phyloP scores from a whole-genome alignment of 2,329 filamentous ascomycete species.

The Ophiostoma pallidulum region DNA sequence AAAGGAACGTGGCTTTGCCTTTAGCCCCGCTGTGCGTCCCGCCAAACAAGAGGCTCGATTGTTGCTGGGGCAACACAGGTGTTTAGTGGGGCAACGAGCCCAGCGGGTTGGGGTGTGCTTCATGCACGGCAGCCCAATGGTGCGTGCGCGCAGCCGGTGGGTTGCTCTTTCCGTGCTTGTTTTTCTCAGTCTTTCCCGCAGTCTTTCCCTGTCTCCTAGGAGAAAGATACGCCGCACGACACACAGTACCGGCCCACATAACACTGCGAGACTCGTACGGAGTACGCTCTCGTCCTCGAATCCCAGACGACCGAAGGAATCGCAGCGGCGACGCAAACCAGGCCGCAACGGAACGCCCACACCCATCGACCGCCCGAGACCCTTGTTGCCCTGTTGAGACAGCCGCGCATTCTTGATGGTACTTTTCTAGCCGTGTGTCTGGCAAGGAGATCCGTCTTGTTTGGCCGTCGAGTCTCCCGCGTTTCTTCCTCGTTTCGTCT shows the following conservation, averaged over 20 bases:
- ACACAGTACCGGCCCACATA: too few species aligned
- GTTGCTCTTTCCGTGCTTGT: too few species aligned
- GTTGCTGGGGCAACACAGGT: constrained; percentile 20
- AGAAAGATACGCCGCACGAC: too few species aligned
- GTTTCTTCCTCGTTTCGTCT: too few species aligned
- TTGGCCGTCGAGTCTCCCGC: too few species aligned
- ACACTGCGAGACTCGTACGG: too few species aligned
- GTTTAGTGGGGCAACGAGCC: constrained; percentile 13
- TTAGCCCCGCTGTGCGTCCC: too few species aligned
- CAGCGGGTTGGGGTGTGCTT: background rate
- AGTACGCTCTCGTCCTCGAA: constrained; percentile 9
- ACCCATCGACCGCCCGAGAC: too few species aligned
- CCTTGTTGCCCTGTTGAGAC: background rate
- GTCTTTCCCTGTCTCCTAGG: too few species aligned
- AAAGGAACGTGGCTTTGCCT: too few species aligned
- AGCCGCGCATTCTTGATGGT: background rate
- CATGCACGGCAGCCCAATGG: constrained; percentile 13
- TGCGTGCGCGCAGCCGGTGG: too few species aligned
- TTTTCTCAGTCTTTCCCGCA: too few species aligned
- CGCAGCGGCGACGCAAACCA: background rate
- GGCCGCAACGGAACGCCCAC: background rate
- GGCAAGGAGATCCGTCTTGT: background rate
- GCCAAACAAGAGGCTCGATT: constrained; percentile 3
- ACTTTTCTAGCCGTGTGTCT: background rate
- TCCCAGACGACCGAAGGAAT: background rate